Evolutionary conservation across 495 filamentous ascomycete species (phyloP).

Genomic region (Hyaloscypha variabilis): DNA sequence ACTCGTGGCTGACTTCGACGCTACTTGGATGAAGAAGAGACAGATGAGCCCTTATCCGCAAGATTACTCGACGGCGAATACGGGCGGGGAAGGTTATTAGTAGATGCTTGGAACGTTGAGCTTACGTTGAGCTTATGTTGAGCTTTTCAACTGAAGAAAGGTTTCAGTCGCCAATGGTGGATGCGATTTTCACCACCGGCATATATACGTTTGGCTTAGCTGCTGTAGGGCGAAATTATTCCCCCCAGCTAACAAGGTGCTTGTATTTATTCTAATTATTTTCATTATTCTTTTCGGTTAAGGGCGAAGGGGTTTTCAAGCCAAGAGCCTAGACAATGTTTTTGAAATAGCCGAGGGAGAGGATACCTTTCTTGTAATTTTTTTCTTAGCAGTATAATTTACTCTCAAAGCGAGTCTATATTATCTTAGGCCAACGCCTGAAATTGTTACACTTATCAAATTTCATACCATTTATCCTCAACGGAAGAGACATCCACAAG

Average conservation of each 20-base stretch:
- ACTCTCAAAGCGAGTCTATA: too few relatives aligned
- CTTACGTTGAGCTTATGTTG: too few relatives aligned
- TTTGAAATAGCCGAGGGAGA: too few relatives aligned
- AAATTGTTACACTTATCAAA: too few relatives aligned
- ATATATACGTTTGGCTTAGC: conserved; percentile 3
- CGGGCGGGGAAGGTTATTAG: neutral
- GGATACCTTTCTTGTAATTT: too few relatives aligned
- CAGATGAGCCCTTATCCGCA: neutral
- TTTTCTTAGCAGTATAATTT: too few relatives aligned
- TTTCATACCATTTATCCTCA: too few relatives aligned
- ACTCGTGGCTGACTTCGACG: conserved; percentile 10
- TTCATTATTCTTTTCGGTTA: neutral
- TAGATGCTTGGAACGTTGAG: neutral
- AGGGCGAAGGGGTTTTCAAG: neutral
- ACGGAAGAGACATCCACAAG: too few relatives aligned
- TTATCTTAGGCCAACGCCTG: too few relatives aligned
- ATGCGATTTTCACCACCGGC: neutral
- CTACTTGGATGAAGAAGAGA: conserved; percentile 18
- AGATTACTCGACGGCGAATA: neutral
- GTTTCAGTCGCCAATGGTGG: neutral
- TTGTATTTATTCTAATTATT: neutral
- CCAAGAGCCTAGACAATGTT: neutral
- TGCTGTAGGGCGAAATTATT: neutral
- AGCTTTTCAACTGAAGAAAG: neutral
- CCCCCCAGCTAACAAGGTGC: neutral